Conservation (phyloP, 148 eudicot species). For the Gaultheria prostrata region DNA sequence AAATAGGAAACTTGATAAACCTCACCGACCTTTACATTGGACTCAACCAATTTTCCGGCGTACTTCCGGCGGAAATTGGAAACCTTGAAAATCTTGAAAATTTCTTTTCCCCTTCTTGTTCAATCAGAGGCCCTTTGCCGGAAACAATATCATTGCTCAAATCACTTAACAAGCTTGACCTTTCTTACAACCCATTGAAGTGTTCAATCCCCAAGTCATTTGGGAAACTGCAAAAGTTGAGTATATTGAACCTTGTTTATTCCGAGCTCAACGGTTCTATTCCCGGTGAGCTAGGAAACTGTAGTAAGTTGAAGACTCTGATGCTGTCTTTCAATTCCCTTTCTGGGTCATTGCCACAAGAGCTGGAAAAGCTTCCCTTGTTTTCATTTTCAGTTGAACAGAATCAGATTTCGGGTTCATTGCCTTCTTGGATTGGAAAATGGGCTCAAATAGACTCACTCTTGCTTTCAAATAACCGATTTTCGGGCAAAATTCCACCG, state of each 20-base stretch:
- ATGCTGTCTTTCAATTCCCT: slow-evolving; percentile 50
- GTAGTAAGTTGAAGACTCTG: slow-evolving; percentile 33
- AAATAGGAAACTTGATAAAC: slow-evolving; percentile 27
- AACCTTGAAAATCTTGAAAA: slow-evolving; percentile 25
- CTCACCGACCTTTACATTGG: slow-evolving; percentile 43
- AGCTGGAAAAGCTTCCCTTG: slow-evolving; percentile 31
- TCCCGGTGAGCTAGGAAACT: slow-evolving; percentile 47
- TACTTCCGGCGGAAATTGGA: slow-evolving; percentile 46
- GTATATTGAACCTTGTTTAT: slow-evolving; percentile 37
- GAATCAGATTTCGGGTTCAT: slow-evolving; percentile 43
- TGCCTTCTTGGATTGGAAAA: slow-evolving; percentile 49
- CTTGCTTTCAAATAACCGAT: slow-evolving; percentile 39
- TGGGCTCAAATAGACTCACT: slow-evolving; percentile 38
- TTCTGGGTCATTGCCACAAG: slow-evolving; percentile 42
- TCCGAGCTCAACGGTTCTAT: slow-evolving; percentile 47
- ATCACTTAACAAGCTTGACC: slow-evolving; percentile 38
- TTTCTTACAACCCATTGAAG: slow-evolving; percentile 48
- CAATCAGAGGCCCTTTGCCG: slow-evolving; percentile 42
- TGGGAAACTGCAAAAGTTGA: slow-evolving; percentile 37
- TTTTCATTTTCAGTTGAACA: slow-evolving; percentile 40
- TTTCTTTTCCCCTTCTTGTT: slow-evolving; percentile 37
- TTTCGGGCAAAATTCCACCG: slow-evolving; percentile 44
- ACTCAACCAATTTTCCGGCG: slow-evolving; percentile 38
- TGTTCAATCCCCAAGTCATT: slow-evolving; percentile 41
- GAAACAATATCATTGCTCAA: slow-evolving; percentile 32